phyloP scores from a whole-genome alignment of 176 grass and related monocot species.

The Bolboschoenus planiculmis region DNA sequence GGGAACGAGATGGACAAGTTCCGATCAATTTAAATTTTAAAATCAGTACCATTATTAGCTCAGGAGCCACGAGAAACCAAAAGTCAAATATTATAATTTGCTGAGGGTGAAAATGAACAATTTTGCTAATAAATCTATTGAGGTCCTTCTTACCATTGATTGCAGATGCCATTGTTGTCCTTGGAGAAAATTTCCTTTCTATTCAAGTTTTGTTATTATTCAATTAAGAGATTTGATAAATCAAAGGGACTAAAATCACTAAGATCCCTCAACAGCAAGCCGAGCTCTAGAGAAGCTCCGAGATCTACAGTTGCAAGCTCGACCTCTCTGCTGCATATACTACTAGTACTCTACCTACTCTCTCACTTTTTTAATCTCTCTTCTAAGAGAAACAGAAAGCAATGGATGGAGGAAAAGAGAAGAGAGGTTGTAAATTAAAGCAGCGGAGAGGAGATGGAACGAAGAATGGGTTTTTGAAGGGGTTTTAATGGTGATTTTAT shows the following conservation, averaged over 20 bases:
- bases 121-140: constrained; percentile 23
- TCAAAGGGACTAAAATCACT: not conserved
- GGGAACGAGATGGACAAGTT: not conserved
- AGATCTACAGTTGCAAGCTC: constrained; percentile 57
- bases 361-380: not conserved
- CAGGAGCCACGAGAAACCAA: not conserved
- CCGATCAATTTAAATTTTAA: not conserved
- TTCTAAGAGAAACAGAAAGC: not conserved
- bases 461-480: not conserved
- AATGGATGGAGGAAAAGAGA: not conserved
- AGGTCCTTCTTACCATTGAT: constrained; percentile 37
- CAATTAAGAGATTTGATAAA: not conserved
- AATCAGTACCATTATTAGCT: not conserved
- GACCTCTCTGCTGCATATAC: constrained; percentile 72
- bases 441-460: constrained; percentile 5
- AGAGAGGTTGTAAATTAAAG: constrained; percentile 15
- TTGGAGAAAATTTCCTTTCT: constrained; percentile 2
- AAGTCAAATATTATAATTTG: not conserved
- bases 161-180: constrained; percentile 17
- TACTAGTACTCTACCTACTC: not conserved
- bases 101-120: not conserved
- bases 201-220: not conserved
- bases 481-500: constrained; percentile 24
- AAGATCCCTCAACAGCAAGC: constrained; percentile 79
- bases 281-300: constrained; percentile 91